These are phyloP conservation scores for Trichosporon ovoides DNA, from an alignment of 1,284 basidiomycete genomes.

Conservation along the genomic window DNA sequence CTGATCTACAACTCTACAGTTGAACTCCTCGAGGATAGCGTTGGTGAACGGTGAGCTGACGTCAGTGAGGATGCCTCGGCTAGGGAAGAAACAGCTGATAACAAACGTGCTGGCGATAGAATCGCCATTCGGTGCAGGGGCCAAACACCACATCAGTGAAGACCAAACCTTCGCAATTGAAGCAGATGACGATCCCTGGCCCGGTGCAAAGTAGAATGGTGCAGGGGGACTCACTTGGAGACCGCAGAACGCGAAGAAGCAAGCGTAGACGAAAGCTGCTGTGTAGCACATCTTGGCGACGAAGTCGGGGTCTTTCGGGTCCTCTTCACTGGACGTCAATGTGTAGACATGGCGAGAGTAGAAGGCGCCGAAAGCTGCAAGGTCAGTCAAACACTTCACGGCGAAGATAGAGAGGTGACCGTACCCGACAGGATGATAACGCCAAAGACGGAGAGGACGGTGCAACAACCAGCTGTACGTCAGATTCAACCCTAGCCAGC, in stretches of 20 bases:
- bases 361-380: constrained; percentile 38
- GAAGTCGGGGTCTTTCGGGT: constrained; percentile 50
- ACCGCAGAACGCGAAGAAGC: constrained; percentile 53
- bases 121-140: no score
- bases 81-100: no score
- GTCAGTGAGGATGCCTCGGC: background rate
- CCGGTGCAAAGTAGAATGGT: no score
- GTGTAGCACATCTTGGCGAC: constrained; percentile 52
- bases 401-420: constrained; percentile 12
- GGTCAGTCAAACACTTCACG: background rate
- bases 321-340: constrained; percentile 49
- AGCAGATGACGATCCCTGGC: no score
- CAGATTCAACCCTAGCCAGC: background rate
- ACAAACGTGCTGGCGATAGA: no score
- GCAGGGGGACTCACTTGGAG: constrained; percentile 48
- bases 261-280: constrained; percentile 52
- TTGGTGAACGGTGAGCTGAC: constrained; percentile 45
- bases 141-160: no score
- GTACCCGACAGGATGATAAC: constrained; percentile 52
- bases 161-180: no score
- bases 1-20: constrained; percentile 30
- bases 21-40: constrained; percentile 50
- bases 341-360: constrained; percentile 47
- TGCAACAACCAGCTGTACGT: constrained; percentile 53
- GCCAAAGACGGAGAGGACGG: constrained; percentile 54